phyloP scores from a whole-genome alignment of 2,329 filamentous ascomycete genomes.

The Aspergillus ustus region DNA sequence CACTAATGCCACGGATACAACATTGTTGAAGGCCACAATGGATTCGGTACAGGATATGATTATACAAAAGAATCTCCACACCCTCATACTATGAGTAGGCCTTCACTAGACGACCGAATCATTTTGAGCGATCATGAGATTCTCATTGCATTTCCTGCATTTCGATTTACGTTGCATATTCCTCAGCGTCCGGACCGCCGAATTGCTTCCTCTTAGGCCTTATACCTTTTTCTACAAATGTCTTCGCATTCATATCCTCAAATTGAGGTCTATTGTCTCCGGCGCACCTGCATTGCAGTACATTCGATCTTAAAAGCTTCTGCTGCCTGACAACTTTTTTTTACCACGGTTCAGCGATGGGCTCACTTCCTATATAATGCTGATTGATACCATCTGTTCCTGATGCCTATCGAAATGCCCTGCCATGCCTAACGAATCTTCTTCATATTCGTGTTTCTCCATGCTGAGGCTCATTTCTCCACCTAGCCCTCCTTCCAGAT shows the following conservation, averaged over 20 bases:
- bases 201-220: constrained; percentile 4
- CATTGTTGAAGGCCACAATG: constrained; percentile 85
- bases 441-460: constrained; percentile 3
- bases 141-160: neutral
- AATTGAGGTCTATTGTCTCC: constrained; percentile 21
- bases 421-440: constrained; percentile 16
- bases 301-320: constrained; percentile 21
- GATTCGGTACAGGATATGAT: constrained; percentile 85
- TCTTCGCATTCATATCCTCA: constrained; percentile 23
- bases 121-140: constrained; percentile 21
- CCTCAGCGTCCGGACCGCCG: constrained; percentile 26
- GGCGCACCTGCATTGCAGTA: constrained; percentile 8
- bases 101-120: constrained; percentile 10
- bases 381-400: constrained; percentile 43
- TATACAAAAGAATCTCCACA: constrained; percentile 80
- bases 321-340: constrained; percentile 23
- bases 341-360: constrained; percentile 33
- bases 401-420: constrained; percentile 20
- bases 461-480: neutral
- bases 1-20: constrained; percentile 68
- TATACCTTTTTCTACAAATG: constrained; percentile 4
- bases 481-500: neutral
- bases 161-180: constrained; percentile 29
- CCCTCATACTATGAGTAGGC: constrained; percentile 66
- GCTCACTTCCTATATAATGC: constrained; percentile 32